Percentiles rank a stretch among this genome's conserved stretches.
Evolutionary conservation across 371 early-diverging fungal species (phyloP).

Genomic region (Conidiobolus incongruus): DNA sequence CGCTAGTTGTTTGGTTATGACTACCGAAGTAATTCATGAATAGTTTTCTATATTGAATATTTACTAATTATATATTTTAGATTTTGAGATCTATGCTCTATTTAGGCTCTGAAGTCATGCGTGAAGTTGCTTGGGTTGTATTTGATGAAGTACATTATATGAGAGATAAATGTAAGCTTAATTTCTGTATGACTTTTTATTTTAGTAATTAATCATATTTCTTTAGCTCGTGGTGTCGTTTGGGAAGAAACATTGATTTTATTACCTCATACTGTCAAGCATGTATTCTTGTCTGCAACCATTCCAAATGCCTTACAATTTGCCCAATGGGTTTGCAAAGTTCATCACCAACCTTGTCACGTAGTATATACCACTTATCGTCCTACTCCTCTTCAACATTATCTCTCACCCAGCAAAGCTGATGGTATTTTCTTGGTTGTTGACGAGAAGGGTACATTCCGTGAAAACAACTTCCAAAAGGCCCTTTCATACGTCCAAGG

Average conservation of each 20-base stretch:
- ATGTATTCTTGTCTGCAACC: constrained; percentile 97
- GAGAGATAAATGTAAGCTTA: constrained; percentile 46
- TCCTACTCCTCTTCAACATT: constrained; percentile 96
- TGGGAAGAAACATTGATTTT: constrained; percentile 99
- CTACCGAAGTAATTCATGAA: constrained; percentile 53
- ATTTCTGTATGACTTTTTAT: neutral
- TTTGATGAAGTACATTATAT: constrained; percentile 99
- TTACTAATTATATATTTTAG: constrained; percentile 3
- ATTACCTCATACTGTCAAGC: constrained; percentile 79
- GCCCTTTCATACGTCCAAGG: constrained; percentile 54
- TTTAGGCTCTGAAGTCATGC: constrained; percentile 92
- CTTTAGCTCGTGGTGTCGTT: constrained; percentile 88
- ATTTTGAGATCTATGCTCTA: constrained; percentile 99
- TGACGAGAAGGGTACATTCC: constrained; percentile 86
- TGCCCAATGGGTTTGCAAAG: constrained; percentile 97
- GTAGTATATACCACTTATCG: constrained; percentile 99
- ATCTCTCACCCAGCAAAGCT: constrained; percentile 81
- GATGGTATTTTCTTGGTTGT: constrained; percentile 90
- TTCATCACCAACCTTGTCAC: constrained; percentile 94
- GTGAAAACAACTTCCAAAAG: constrained; percentile 85
- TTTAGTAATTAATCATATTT: neutral
- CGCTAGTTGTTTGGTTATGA: constrained; percentile 98
- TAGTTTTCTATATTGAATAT: neutral
- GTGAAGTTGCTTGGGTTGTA: constrained; percentile 98
- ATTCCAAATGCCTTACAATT: constrained; percentile 99